Conservation (phyloP, 768 basidiomycete genomes). For the Phanerodontia chrysosporium region DNA sequence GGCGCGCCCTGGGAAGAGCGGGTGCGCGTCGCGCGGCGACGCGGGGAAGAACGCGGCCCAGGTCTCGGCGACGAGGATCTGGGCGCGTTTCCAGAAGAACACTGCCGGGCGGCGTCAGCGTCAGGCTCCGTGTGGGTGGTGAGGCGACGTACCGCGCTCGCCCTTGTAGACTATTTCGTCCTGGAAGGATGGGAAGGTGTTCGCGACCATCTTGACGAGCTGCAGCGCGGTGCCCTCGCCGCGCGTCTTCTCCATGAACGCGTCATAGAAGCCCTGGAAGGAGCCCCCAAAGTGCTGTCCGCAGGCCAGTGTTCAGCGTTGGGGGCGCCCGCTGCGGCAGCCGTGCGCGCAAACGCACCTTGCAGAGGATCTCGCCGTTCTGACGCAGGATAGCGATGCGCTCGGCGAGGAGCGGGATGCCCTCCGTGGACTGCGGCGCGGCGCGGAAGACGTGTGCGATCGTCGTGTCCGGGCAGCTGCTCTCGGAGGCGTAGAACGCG, state of each 20-base stretch:
- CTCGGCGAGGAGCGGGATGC: conserved; percentile 65
- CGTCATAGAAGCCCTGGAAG: conserved; percentile 59
- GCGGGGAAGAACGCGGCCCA: conserved; percentile 89
- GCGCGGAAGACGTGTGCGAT: conserved; percentile 68
- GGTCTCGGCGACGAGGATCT: conserved; percentile 86
- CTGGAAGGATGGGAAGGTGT: conserved; percentile 71
- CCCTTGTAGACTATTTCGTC: conserved; percentile 62
- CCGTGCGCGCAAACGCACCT: too few relatives aligned
- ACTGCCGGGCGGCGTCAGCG: conserved; percentile 39
- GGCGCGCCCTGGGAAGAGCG: conserved; percentile 70
- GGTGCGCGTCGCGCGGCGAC: conserved; percentile 43
- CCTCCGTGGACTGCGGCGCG: conserved; percentile 51
- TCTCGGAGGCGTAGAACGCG: conserved; percentile 68
- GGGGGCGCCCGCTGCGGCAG: too few relatives aligned
- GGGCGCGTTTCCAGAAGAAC: conserved; percentile 84
- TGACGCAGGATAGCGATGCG: conserved; percentile 76
- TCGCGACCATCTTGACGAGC: conserved; percentile 65
- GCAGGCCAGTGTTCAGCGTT: too few relatives aligned
- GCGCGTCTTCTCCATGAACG: conserved; percentile 50
- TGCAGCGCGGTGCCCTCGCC: conserved; percentile 65
- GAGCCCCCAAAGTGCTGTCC: conserved; percentile 64
- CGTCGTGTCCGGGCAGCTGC: conserved; percentile 63
- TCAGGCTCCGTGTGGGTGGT: neutral
- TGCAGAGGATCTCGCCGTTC: conserved; percentile 66
- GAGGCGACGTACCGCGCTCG: conserved; percentile 45